A percentile compares a stretch with the other conserved stretches of the same genome.
These are phyloP conservation scores for Xylaria digitata DNA, from an alignment of 2,329 filamentous ascomycete species.

Conservation along the genomic window DNA sequence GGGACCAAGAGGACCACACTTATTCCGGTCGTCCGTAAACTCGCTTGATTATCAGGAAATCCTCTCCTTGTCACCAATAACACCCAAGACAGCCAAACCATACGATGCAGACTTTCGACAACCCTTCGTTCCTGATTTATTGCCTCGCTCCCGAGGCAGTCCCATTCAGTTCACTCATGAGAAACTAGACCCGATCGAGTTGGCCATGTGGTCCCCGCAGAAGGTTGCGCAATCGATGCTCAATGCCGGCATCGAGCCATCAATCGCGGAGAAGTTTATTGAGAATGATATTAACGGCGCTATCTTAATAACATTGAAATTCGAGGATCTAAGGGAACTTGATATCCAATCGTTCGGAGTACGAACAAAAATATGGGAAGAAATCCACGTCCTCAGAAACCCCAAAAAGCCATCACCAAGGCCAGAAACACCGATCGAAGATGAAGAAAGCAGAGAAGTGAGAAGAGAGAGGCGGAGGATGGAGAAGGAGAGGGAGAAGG, in stretches of 20 bases:
- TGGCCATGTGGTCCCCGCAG: constrained; percentile 76
- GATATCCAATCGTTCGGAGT: constrained; percentile 85
- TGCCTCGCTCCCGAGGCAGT: constrained; percentile 53
- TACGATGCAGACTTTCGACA: constrained; percentile 53
- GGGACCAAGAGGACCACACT: constrained; percentile 85
- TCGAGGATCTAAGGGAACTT: constrained; percentile 85
- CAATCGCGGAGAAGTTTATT: constrained; percentile 84
- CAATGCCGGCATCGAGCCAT: constrained; percentile 80
- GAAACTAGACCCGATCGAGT: constrained; percentile 67
- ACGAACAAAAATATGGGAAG: constrained; percentile 81
- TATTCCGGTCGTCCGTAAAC: constrained; percentile 78
- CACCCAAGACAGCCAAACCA: constrained; percentile 68
- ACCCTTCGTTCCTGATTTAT: constrained; percentile 53
- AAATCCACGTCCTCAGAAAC: constrained; percentile 76
- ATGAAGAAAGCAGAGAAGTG: constrained; percentile 64
- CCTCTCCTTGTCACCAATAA: constrained; percentile 78
- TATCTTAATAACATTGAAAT: constrained; percentile 89
- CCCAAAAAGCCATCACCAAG: constrained; percentile 63
- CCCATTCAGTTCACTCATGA: constrained; percentile 66
- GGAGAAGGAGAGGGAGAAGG: constrained; percentile 49
- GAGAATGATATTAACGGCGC: constrained; percentile 92
- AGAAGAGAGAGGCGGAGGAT: constrained; percentile 58
- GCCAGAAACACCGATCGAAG: constrained; percentile 71
- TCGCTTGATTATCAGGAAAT: constrained; percentile 62
- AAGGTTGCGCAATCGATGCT: constrained; percentile 90